Conservation (phyloP, 2,329 filamentous ascomycete genomes). For the Colletotrichum sp. region DNA sequence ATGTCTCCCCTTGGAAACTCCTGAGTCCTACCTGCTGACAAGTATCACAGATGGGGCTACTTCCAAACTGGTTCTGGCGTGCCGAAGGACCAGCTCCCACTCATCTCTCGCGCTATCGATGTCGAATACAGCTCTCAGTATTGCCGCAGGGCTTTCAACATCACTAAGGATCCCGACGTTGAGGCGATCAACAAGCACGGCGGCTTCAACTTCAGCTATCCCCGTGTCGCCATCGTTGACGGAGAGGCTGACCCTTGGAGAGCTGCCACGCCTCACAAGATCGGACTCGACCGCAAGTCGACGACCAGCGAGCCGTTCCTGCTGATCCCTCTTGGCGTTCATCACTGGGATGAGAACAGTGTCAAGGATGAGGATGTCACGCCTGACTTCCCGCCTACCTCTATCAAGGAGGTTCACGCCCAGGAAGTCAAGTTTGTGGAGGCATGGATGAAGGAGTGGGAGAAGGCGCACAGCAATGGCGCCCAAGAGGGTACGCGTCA, state of each 20-base stretch:
- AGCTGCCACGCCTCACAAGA: conserved; percentile 72
- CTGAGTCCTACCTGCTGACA: not conserved
- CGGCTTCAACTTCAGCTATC: conserved; percentile 73
- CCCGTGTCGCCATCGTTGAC: conserved; percentile 78
- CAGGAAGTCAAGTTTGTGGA: conserved; percentile 66
- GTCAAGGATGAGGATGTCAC: conserved; percentile 68
- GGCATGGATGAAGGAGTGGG: conserved; percentile 70
- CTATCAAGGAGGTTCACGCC: conserved; percentile 64
- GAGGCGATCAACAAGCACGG: conserved; percentile 78
- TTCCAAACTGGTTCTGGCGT: conserved; percentile 75
- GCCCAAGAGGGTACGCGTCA: not conserved
- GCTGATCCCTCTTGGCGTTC: conserved; percentile 76
- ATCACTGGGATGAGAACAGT: conserved; percentile 82
- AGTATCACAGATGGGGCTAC: conserved; percentile 70
- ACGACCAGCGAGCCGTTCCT: conserved; percentile 73
- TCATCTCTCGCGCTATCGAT: conserved; percentile 75
- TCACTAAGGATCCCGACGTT: conserved; percentile 66
- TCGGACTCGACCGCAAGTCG: conserved; percentile 61
- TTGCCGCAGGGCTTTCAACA: conserved; percentile 74
- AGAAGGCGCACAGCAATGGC: conserved; percentile 15
- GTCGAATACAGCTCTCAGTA: conserved; percentile 65
- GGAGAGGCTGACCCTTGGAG: conserved; percentile 84
- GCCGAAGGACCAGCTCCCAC: conserved; percentile 65
- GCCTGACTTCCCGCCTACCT: conserved; percentile 58
- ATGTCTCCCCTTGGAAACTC: not conserved